A percentile compares a stretch with the other conserved stretches of the same genome.
phyloP scores from a whole-genome alignment of 1,284 basidiomycete genomes.

The Sanghuangporus weigelae region DNA sequence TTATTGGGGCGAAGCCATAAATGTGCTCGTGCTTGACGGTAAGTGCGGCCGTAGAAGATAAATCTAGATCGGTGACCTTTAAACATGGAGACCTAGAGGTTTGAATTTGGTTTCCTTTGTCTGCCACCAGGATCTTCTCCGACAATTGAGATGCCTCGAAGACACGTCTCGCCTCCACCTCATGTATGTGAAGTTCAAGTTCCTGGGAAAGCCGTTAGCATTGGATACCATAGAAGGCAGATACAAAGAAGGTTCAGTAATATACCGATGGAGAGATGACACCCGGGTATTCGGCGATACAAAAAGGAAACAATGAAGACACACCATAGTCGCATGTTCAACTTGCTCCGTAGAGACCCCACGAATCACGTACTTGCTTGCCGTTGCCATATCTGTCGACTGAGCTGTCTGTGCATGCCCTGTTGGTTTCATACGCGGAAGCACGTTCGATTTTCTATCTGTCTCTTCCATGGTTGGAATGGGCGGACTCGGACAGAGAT shows the following conservation, averaged over 20 bases:
- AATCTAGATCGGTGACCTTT: not conserved
- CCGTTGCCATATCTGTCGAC: not conserved
- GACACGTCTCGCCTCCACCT: constrained; percentile 4
- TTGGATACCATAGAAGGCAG: not conserved
- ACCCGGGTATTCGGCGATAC: no score
- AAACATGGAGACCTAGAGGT: not conserved
- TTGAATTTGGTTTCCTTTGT: not conserved
- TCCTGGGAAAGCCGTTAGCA: constrained; percentile 1
- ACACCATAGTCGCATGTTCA: constrained; percentile 7
- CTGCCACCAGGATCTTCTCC: not conserved
- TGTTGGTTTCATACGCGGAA: not conserved
- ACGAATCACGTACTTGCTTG: not conserved
- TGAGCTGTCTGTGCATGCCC: not conserved
- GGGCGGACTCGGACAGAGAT: not conserved
- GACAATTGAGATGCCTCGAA: not conserved
- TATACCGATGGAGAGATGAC: not conserved
- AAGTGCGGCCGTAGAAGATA: not conserved
- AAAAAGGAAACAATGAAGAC: not conserved
- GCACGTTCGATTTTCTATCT: not conserved
- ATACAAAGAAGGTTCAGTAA: not conserved
- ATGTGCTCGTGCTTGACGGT: not conserved
- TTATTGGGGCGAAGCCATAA: not conserved
- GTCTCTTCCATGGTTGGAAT: not conserved
- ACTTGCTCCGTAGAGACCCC: not conserved
- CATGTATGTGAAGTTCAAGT: constrained; percentile 2